Base-by-base conservation (phyloP, 2,329 filamentous ascomycete species). In the Davidsoniella virescens region DNA sequence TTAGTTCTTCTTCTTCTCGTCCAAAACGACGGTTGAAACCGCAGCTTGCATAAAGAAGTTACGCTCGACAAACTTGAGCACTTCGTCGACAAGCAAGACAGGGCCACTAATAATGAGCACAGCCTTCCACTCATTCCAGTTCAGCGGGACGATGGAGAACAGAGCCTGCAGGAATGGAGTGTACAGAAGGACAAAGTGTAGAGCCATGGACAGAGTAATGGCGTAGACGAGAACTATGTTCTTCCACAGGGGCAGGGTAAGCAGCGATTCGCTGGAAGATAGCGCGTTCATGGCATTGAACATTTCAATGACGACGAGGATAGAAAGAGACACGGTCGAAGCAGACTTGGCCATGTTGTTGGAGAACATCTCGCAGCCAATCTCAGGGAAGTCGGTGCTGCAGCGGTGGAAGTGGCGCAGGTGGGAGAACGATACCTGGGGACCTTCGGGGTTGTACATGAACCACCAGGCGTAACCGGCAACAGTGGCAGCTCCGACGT, bases 401-500 rank as follows among this genome's bases (percentile, higher is more conserved):
- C 92, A 98, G 63, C 82, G 81, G 70, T 98, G 92, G 80, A 96
- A 98, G 68, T 93, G 84, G 20, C 83, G 72, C 57, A 98, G 72
- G 63, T 98, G 86, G 64, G 76, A 83, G 70, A 96, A 94, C 55
- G 72, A 80, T 66, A 98, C 94, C 64, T 94, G 85, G 20, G 92
- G 92, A 0, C 92, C 92, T 57, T 81, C 78, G 7, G 80, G 68
- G 69, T 96, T 90, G 72, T 84, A 94, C 83, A 98, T 88, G 72
- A 96, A 98, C 86, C 87, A 98, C 92, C 92, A 98, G n/a, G 87
- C 90, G 62, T 98, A 98, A 43, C 93, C 92, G 61, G 83, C 87
- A 17, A 98, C 93, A 3, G 92, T 98, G 49, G 92, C 92, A 39
- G 87, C 72, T 62, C 92, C 92, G 52, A 98, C 92, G 56, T 98